These are phyloP conservation scores for Myrica gale DNA, from an alignment of 306 rosid genomes.

Conservation along the genomic window DNA sequence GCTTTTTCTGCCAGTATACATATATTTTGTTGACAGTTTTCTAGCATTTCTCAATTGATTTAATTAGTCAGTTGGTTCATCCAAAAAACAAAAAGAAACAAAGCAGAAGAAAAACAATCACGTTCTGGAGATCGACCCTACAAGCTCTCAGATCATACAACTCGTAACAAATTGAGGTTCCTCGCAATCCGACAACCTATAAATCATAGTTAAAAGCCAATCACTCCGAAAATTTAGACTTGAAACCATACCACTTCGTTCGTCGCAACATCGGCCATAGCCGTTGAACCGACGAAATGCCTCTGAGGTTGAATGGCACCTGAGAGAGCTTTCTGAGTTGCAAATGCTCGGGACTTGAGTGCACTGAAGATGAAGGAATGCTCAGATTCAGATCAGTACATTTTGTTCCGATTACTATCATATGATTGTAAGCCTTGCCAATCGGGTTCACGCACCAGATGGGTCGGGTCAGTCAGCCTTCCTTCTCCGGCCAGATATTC, in stretches of 20 bases:
- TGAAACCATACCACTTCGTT: conserved; percentile 27
- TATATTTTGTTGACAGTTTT: too few species aligned
- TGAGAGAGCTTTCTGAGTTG: neutral
- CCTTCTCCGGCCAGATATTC: neutral
- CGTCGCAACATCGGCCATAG: conserved; percentile 42
- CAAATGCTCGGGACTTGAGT: neutral
- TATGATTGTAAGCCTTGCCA: neutral
- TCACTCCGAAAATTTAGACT: neutral
- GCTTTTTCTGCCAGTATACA: too few species aligned
- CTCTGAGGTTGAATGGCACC: neutral
- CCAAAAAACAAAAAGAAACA: too few species aligned
- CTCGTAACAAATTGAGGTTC: neutral
- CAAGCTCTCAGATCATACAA: neutral
- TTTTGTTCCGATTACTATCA: neutral
- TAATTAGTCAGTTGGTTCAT: too few species aligned
- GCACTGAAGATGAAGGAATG: neutral
- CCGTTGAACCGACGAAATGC: neutral
- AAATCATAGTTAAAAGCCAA: neutral
- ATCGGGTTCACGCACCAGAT: neutral
- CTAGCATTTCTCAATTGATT: too few species aligned
- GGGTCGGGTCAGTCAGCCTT: neutral
- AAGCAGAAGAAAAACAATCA: neutral
- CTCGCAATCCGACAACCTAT: neutral
- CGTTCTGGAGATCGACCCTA: neutral
- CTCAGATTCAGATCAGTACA: neutral